Base-by-base conservation (phyloP, 129 eudicot genomes). In the Helichrysum umbraculigerum region DNA sequence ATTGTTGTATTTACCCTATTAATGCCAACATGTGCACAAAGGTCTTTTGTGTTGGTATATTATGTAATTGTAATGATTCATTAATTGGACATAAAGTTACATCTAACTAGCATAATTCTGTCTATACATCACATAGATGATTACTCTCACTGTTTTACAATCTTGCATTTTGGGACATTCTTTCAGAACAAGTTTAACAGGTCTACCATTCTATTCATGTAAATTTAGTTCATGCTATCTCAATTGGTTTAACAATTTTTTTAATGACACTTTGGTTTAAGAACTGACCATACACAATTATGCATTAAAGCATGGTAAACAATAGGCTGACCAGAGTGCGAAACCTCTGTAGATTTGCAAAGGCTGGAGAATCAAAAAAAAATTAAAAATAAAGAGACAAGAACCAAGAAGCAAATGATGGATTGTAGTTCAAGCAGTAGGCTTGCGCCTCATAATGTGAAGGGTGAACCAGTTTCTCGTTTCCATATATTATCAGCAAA, bases 101-200 rank as follows among this genome's bases (percentile, higher is more conserved):
- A 57, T 34, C 59, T 68, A 35, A 58, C 69, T 19, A 77, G 75
- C 75, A 68, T 65, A 56, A 15, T 11, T 56, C 21, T 57, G 75
- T 77, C 74, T 57, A 58, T 14, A 33, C 65, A n/a, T 50, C 52
- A 76, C 29, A 64, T 75, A 16, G n/a, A 11, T 47, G 34, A n/a
- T n/a, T 50, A 76, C 34, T 32, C 32, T 65, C 58, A 16, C 56
- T 11, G 64, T 65, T 75, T 75, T 41, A 64, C 60, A 28, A 42
- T 42, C 33, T 44, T 64, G 42, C 65, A 64, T 75, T 64, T 12
- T 47, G 10, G 28, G 58, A 21, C 61, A 57, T 37, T 25, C 21
- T 41, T 34, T 59, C 57, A 59, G 39, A 59, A 60, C 58, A 73
- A 60, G 17, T 42, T 42, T 42, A 42, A 42, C 15, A 42, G 10